A percentile compares a stretch with the other conserved stretches of the same genome.
Evolutionary conservation across 1,284 basidiomycete genomes (phyloP).

Genomic region (Trichosporon faecale): DNA sequence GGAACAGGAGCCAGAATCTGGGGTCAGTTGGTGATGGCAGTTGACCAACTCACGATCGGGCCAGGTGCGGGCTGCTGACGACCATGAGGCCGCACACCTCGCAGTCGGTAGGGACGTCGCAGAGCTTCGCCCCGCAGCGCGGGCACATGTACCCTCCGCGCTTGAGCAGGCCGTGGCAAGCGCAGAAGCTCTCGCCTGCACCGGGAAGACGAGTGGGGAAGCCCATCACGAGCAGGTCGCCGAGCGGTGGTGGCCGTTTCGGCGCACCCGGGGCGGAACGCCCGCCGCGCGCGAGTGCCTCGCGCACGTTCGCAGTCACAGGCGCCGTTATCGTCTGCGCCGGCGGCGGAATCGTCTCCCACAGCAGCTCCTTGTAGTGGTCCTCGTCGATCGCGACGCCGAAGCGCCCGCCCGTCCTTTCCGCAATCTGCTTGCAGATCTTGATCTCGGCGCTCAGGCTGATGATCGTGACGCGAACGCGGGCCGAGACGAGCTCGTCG

Average conservation of each 20-base stretch:
- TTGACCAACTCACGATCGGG: slow-evolving; percentile 69
- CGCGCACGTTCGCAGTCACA: slow-evolving; percentile 41
- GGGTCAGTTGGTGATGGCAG: background rate
- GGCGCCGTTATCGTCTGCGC: slow-evolving; percentile 61
- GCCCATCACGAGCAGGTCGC: slow-evolving; percentile 98
- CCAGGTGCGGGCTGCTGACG: slow-evolving; percentile 94
- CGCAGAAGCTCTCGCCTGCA: slow-evolving; percentile 78
- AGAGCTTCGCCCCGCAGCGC: slow-evolving; percentile 84
- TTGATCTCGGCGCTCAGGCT: slow-evolving; percentile 96
- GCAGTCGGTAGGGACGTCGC: slow-evolving; percentile 97
- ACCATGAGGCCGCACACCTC: slow-evolving; percentile 96
- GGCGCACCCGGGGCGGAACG: slow-evolving; percentile 28
- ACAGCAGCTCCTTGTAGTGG: slow-evolving; percentile 90
- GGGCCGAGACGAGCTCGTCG: slow-evolving; percentile 70
- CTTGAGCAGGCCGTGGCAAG: slow-evolving; percentile 86
- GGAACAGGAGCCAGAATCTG: slow-evolving; percentile 51
- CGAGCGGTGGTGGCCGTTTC: slow-evolving; percentile 58
- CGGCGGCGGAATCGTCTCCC: slow-evolving; percentile 93
- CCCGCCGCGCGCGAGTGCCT: slow-evolving; percentile 57
- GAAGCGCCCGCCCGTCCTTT: slow-evolving; percentile 84
- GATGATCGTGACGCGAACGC: slow-evolving; percentile 87
- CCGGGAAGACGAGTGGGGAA: slow-evolving; percentile 90
- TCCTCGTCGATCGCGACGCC: slow-evolving; percentile 96
- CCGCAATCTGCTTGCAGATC: slow-evolving; percentile 85
- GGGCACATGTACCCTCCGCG: slow-evolving; percentile 92